Conservation (phyloP, 1,139 yeast species). For the Geotrichum fermentans region DNA sequence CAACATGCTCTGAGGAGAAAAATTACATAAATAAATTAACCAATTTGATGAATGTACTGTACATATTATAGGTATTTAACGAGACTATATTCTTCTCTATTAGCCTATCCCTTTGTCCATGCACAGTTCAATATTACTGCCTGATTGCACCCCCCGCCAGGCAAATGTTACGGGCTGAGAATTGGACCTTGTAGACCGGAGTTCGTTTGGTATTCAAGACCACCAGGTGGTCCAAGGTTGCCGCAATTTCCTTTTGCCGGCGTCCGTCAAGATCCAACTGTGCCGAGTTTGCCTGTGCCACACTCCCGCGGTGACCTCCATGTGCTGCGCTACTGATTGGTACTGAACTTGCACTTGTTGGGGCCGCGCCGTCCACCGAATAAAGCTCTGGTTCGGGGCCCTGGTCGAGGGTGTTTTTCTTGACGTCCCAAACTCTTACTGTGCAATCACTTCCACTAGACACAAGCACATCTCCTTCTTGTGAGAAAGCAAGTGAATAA, state of each 20-base stretch:
- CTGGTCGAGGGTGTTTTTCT: constrained; percentile 73
- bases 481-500: constrained; percentile 77
- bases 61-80: neutral
- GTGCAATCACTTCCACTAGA: constrained; percentile 93
- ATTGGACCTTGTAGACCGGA: constrained; percentile 88
- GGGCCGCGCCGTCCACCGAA: constrained; percentile 10
- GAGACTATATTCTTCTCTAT: no score
- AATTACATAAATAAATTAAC: neutral
- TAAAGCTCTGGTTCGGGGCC: constrained; percentile 76
- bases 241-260: constrained; percentile 61
- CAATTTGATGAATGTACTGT: neutral
- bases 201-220: constrained; percentile 91
- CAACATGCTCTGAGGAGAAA: neutral
- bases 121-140: constrained; percentile 32
- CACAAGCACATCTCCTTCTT: constrained; percentile 83
- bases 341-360: constrained; percentile 23
- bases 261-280: constrained; percentile 38
- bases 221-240: constrained; percentile 86
- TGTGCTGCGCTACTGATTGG: neutral
- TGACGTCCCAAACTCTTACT: constrained; percentile 93
- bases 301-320: neutral
- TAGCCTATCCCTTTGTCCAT: no score
- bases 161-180: constrained; percentile 84
- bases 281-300: constrained; percentile 4
- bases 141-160: constrained; percentile 86